Base-by-base conservation (phyloP, 2,329 filamentous ascomycete genomes). In the Teratosphaeria zuluensis region DNA sequence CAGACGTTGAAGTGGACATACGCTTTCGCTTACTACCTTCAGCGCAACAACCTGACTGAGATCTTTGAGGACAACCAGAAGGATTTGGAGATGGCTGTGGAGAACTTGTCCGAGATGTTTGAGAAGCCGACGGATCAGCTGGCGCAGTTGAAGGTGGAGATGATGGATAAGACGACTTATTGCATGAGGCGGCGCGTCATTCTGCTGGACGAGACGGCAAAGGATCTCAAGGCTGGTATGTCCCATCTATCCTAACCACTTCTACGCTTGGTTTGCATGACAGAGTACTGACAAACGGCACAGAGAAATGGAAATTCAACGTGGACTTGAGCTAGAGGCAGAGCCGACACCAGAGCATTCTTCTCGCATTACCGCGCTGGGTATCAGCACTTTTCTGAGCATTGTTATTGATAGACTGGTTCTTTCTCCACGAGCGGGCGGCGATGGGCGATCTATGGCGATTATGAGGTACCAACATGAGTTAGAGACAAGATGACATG, bases 31-130 rank as follows among this genome's bases (percentile, higher is more conserved):
- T 99, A 94, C 73, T 99, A 99, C 71, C 84, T 99, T n/a, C 87
- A 88, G 2, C 86, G 90, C 58, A 97, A 96, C 80, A 97, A 99
- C 70, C 78, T 94, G 58, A 97, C 94, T 0, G 90, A 92, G 71
- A 97, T 99, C 57, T 99, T 99, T 61, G 94, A 99, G 73, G 92
- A 97, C 73, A 99, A 99, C 73, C 94, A 99, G 70, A 96, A 96
- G 74, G 94, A 99, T 71, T 77, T 99, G 28, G 94, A 99, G 74
- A 88, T 99, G 85, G 92, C 94, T 0, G 94, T 97, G 0, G 94
- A 99, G 77, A 92, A 89, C 59, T 77, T 99, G 64, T 96, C 90
- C n/a, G 92, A 96, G 74, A 96, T 99, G 90, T 99, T 99, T 65
- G 94, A 99, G 80, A 96, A 95, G 78, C 90, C 92, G 0, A 90